phyloP scores from a whole-genome alignment of 2,329 filamentous ascomycete species.

The Colletotrichum echinochloae region DNA sequence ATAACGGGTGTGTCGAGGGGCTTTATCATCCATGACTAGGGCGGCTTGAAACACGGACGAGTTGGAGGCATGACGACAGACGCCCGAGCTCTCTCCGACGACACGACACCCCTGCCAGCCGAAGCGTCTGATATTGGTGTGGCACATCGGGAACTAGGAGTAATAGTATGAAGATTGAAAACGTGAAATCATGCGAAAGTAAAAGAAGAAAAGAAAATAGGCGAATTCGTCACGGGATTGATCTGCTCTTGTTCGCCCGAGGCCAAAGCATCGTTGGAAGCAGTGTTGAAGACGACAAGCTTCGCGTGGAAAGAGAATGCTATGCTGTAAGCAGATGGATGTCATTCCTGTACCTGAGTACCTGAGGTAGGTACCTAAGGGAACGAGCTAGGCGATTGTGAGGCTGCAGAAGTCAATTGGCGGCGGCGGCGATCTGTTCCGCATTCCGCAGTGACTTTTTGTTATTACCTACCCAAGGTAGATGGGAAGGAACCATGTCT shows the following conservation, averaged over 20 bases:
- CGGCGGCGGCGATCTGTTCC: conserved; percentile 20
- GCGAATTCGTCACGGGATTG: neutral
- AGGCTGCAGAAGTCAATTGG: conserved; percentile 36
- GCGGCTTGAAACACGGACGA: conserved; percentile 38
- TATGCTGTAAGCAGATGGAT: conserved; percentile 4
- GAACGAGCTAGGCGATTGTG: conserved; percentile 37
- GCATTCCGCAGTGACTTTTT: conserved; percentile 11
- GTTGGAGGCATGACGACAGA: conserved; percentile 35
- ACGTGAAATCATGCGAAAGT: neutral
- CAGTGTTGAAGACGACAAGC: neutral
- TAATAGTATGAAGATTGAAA: neutral
- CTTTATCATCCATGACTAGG: conserved; percentile 30
- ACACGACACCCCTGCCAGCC: conserved; percentile 24
- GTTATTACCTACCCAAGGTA: neutral
- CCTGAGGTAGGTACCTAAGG: too few species aligned
- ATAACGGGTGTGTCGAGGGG: conserved; percentile 24
- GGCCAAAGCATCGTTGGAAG: conserved; percentile 1
- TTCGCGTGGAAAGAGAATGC: neutral
- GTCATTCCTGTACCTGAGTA: neutral
- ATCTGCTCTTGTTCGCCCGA: neutral
- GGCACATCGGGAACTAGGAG: conserved; percentile 8
- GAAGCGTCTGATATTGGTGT: conserved; percentile 30
- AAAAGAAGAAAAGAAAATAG: neutral
- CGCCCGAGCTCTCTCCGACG: conserved; percentile 32
- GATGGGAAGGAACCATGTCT: neutral